Conservation (phyloP, 2,329 filamentous ascomycete species). For the Endoconidiophora laricicola region DNA sequence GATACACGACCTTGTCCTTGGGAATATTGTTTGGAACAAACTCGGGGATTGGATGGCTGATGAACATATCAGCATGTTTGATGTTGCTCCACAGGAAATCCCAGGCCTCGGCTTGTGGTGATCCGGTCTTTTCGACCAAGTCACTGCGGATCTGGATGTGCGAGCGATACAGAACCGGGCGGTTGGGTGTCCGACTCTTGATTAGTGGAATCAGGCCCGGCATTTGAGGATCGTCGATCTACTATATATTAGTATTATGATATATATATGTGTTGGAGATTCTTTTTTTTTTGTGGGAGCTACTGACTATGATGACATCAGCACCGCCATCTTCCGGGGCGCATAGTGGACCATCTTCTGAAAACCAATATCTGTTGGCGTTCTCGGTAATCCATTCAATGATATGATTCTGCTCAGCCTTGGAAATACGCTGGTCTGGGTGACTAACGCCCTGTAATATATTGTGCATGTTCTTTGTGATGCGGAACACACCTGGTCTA, state of each 20-base stretch:
- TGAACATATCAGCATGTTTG: slow-evolving; percentile 56
- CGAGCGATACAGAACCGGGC: slow-evolving; percentile 64
- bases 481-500: slow-evolving; percentile 60
- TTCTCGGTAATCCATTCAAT: slow-evolving; percentile 59
- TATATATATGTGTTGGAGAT: not conserved
- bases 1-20: slow-evolving; percentile 49
- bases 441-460: slow-evolving; percentile 65
- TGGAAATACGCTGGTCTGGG: slow-evolving; percentile 45
- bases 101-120: slow-evolving; percentile 60
- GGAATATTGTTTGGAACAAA: slow-evolving; percentile 60
- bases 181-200: slow-evolving; percentile 51
- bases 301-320: slow-evolving; percentile 49
- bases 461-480: slow-evolving; percentile 80
- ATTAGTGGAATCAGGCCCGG: slow-evolving; percentile 60
- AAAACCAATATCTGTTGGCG: slow-evolving; percentile 58
- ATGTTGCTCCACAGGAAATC: slow-evolving; percentile 58
- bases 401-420: slow-evolving; percentile 45
- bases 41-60: slow-evolving; percentile 61
- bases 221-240: slow-evolving; percentile 76
- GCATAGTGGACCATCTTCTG: slow-evolving; percentile 47
- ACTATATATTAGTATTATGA: not conserved
- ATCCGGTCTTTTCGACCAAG: slow-evolving; percentile 43
- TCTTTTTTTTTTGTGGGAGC: not conserved
- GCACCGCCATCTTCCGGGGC: slow-evolving; percentile 52
- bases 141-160: slow-evolving; percentile 73